Conservation (phyloP, 2,329 filamentous ascomycete species). For the Botrytis deweyae region DNA sequence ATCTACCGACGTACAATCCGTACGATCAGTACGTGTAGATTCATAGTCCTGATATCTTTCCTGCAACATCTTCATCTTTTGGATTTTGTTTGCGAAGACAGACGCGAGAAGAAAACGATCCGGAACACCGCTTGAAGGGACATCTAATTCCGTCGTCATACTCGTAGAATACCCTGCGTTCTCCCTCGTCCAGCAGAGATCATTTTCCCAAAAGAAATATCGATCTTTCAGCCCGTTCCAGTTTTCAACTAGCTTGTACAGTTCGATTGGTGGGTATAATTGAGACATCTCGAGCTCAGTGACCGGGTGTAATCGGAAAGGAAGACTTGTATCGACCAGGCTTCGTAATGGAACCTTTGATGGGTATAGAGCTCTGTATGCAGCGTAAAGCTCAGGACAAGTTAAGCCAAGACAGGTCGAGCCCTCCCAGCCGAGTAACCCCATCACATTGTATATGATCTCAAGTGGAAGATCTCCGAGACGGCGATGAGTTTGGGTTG, state of each 20-base stretch:
- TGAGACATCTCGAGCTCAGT: background rate
- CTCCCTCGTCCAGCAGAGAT: background rate
- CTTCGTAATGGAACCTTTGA: background rate
- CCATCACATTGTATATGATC: background rate
- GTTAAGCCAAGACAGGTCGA: background rate
- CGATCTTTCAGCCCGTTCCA: background rate
- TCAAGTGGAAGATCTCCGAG: background rate
- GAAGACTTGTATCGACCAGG: background rate
- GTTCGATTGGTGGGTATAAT: background rate
- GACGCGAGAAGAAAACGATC: background rate
- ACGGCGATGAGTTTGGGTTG: background rate
- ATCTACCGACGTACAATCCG: background rate
- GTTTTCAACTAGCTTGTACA: background rate
- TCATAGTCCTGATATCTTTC: background rate
- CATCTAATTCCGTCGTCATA: background rate
- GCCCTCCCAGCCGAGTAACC: background rate
- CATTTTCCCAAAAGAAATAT: background rate
- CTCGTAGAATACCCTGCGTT: rapidly evolving
- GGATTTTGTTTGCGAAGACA: background rate
- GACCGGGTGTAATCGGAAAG: too few relatives aligned
- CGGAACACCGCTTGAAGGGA: background rate
- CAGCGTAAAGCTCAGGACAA: background rate
- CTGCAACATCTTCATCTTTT: background rate
- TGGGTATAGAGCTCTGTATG: background rate
- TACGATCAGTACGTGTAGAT: background rate